These are phyloP conservation scores for Hydnomerulius pinastri DNA, from an alignment of 768 basidiomycete genomes.

Conservation along the genomic window DNA sequence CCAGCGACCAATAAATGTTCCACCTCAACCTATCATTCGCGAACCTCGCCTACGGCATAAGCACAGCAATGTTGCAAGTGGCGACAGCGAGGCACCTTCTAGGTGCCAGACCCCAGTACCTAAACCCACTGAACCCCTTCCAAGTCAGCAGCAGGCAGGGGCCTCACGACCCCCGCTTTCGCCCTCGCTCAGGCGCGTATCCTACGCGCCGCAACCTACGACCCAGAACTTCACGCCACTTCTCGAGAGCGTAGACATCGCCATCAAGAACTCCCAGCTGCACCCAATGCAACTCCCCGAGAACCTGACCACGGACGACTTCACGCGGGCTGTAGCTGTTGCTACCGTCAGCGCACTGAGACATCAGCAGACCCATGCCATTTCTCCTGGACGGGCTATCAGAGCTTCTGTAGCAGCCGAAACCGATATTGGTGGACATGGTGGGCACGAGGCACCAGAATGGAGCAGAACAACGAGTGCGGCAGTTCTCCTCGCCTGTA, in stretches of 20 bases:
- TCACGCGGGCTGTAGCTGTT: conserved; percentile 90
- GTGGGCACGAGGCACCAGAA: conserved; percentile 92
- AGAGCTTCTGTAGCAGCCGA: conserved; percentile 42
- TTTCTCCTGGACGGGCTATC: conserved; percentile 49
- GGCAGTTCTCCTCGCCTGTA: conserved; percentile 86
- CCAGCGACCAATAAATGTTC: conserved; percentile 44
- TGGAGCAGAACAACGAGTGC: conserved; percentile 93
- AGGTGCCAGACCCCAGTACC: conserved; percentile 41
- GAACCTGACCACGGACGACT: conserved; percentile 80
- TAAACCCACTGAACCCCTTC: conserved; percentile 25
- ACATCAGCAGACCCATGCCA: conserved; percentile 66
- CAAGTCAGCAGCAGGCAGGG: conserved; percentile 17
- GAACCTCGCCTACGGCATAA: conserved; percentile 44
- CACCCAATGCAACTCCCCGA: conserved; percentile 57
- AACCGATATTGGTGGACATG: conserved; percentile 55
- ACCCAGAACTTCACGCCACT: conserved; percentile 57
- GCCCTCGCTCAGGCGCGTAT: conserved; percentile 53
- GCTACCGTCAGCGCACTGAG: conserved; percentile 90
- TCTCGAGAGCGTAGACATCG: conserved; percentile 76
- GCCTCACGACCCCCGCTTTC: conserved; percentile 36
- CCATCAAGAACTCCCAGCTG: conserved; percentile 60
- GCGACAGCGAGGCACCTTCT: conserved; percentile 34
- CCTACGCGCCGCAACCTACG: conserved; percentile 47
- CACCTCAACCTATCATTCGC: conserved; percentile 12
- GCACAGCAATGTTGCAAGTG: conserved; percentile 41